These are phyloP conservation scores for Coemansia pectinata DNA, from an alignment of 192 early-diverging fungal species.

Conservation along the genomic window DNA sequence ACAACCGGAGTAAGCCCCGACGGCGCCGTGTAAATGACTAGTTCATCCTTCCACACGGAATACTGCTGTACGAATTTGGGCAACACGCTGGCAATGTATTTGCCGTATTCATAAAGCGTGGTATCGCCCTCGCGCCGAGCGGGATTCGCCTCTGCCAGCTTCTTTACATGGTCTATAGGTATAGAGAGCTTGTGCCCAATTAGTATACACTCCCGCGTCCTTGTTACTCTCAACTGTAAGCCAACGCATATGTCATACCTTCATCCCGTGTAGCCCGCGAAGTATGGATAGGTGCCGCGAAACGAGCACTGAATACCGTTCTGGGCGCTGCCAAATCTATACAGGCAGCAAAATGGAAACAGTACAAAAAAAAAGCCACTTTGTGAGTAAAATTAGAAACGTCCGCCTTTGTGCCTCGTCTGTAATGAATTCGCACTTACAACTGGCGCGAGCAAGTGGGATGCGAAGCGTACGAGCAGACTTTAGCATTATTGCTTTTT, in stretches of 20 bases:
- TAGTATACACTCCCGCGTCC: not conserved
- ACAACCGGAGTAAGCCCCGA: slow-evolving; percentile 73
- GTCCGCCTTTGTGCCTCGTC: not conserved
- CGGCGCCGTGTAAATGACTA: slow-evolving; percentile 93
- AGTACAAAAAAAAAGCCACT: not conserved
- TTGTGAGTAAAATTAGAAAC: not conserved
- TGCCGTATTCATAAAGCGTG: slow-evolving; percentile 80
- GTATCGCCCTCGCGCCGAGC: slow-evolving; percentile 35
- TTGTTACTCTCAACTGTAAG: not conserved
- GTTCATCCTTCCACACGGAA: slow-evolving; percentile 97
- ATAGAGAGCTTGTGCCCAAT: not conserved
- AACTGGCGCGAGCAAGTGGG: slow-evolving; percentile 11
- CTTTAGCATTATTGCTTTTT: slow-evolving; percentile 21
- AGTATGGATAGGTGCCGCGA: slow-evolving; percentile 34
- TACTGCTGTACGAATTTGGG: slow-evolving; percentile 98
- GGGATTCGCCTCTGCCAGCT: slow-evolving; percentile 41
- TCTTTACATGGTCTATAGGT: slow-evolving; percentile 26
- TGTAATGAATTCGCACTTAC: slow-evolving; percentile 25
- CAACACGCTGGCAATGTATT: slow-evolving; percentile 79
- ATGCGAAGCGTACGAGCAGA: slow-evolving; percentile 26
- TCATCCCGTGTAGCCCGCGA: slow-evolving; percentile 24
- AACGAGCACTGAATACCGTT: not conserved
- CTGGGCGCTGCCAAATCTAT: slow-evolving; percentile 10
- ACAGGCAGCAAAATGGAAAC: not conserved
- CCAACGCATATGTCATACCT: slow-evolving; percentile 5